Evolutionary conservation across 257 asterid genomes (phyloP).

Genomic region (Capsicum chinense): DNA sequence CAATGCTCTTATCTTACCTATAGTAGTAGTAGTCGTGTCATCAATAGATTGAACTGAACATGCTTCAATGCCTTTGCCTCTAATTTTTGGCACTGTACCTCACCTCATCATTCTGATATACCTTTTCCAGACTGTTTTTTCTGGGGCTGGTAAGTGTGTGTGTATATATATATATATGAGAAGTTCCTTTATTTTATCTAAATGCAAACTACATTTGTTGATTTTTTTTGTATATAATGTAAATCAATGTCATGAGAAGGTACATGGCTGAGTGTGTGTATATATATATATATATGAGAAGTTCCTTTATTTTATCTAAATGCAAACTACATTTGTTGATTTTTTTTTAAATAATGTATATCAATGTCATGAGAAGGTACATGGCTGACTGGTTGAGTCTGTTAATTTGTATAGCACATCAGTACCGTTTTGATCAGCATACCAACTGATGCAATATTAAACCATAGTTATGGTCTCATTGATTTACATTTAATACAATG

Average conservation of each 20-base stretch:
- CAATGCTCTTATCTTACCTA: slow-evolving; percentile 62
- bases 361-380: not conserved
- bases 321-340: not conserved
- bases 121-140: slow-evolving; percentile 87
- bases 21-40: slow-evolving; percentile 26
- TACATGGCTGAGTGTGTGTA: not conserved
- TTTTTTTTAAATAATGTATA: not conserved
- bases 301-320: not conserved
- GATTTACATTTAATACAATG: too few species aligned
- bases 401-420: not conserved
- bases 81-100: slow-evolving; percentile 69
- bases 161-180: not conserved
- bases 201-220: not conserved
- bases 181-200: not conserved
- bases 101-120: slow-evolving; percentile 60
- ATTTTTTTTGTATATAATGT: not conserved
- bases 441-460: too few species aligned
- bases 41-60: slow-evolving; percentile 48
- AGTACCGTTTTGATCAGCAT: not conserved
- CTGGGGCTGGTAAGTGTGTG: slow-evolving; percentile 71
- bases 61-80: slow-evolving; percentile 63
- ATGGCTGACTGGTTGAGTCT: not conserved
- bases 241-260: not conserved
- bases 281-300: not conserved
- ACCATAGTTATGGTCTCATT: too few species aligned